Evolutionary conservation across 2,329 filamentous ascomycete genomes (phyloP), one percentile per base, ranked within the genome.

Genomic region (Monilinia vaccinii-corymbosi): DNA sequence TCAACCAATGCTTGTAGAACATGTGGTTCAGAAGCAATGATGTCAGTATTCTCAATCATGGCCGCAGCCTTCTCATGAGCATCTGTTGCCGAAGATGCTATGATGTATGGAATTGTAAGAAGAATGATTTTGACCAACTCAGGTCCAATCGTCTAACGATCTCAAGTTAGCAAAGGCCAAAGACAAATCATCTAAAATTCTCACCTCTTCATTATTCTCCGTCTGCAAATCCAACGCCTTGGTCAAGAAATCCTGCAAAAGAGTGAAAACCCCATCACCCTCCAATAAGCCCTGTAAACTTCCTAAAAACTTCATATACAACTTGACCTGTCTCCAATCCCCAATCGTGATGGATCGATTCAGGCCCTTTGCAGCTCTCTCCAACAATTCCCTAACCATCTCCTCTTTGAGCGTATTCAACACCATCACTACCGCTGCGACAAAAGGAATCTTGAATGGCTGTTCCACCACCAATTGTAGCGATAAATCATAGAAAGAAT

Each of bases 41-140:
- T 91, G 60, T 94, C 92, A 2, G 94, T 97, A 78, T 95, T 96
- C 65, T 95, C 89, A 72, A 99, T 85, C 57, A 97, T 78, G 50
- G 89, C 85, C 1, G 81, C 80, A 2, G 91, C 91, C 70, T 88
- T 88, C 65, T 88, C 80, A 67, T 87, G 84, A 70, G 88, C 86
- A 53, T 85, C 83, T 4, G 80, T 78, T 4, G 88, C 87, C 0
- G 86, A 83, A 3, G 89, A 84, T 11, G 86, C 83, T 80, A 96
- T 86, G 58, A 91, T 80, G 73, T 97, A 99, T 0, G 94, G 93
- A 61, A 99, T 88, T 0, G 93, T 96, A 52, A 97, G 83, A 48
- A 97, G 83, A 65, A 99, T 97, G 68, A 97, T 92, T 75, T 97
- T 97, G 73, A 97, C 91, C 38, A 99, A 82, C 76, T 97, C 94